Base-by-base conservation (phyloP, 495 filamentous ascomycete species). In the Talaromyces thailandensis region DNA sequence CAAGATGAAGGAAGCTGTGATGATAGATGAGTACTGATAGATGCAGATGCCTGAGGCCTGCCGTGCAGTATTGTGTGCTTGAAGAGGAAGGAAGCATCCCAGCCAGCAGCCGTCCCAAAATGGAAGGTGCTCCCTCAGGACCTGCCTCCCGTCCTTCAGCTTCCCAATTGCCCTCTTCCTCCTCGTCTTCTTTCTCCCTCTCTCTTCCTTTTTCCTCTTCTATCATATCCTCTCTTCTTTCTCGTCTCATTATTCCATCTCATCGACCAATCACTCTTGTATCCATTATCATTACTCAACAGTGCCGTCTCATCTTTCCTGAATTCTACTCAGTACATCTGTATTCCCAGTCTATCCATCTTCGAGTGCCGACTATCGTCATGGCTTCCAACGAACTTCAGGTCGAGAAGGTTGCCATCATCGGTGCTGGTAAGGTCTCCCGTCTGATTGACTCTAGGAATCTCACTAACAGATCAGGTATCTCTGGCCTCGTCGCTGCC, bases 401-500 rank as follows among this genome's bases (percentile, higher is more conserved):
- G 21, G 24, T 7, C 21, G 51, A 25, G 55, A 21, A 25, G 21
- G 55, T 57, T 57, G 55, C 55, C 55, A 57, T 57, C 28, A 57
- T 57, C 28, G 55, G 55, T 23, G 55, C 55, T 2, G 55, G 55
- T 57, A 35, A 24, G 55, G n/a, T 25, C 1, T n/a, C 26, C 6
- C 2, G 0, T 32, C 29, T 9, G 55, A 16, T n/a, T 35, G n/a
- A 5, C 14, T 57, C 8, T 4, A 11, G 14, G 28, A 18, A 21
- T 23, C 14, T 6, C 28, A n/a, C 57, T 59, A 25, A 59, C 23
- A 59, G 9, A 25, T 28, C 59, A 67, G 65, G 69, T 43, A 37
- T 70, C 24, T 45, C 57, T 31, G 67, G 69, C n/a, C 55, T 75
- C 12, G 58, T 62, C 40, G 64, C 71, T 7, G 60, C 67, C 62